phyloP scores from a whole-genome alignment of 345 rosid genomes.

The Corymbia maculata region DNA sequence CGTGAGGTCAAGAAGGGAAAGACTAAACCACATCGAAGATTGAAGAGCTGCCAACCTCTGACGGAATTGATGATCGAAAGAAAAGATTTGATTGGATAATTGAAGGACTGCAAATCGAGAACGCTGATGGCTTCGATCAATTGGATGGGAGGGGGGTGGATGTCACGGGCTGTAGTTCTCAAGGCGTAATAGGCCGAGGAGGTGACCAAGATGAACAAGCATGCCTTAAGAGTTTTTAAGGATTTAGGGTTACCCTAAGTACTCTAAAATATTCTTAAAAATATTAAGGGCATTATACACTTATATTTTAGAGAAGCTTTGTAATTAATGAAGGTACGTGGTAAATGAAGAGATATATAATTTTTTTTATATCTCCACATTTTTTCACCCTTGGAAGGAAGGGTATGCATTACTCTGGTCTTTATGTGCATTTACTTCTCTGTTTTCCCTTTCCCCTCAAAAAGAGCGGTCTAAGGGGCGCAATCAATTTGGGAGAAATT shows the following conservation, averaged over 20 bases:
- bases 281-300: too few relatives aligned
- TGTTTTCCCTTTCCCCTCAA: neutral
- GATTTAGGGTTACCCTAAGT: too few relatives aligned
- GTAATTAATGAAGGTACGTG: neutral
- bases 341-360: neutral
- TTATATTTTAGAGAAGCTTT: neutral
- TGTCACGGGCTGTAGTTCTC: fast-evolving
- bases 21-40: neutral
- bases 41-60: neutral
- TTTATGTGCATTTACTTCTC: neutral
- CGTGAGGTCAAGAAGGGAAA: neutral
- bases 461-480: neutral
- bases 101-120: neutral
- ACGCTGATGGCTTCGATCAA: too few relatives aligned
- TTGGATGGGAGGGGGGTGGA: neutral
- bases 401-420: neutral
- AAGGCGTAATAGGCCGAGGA: neutral
- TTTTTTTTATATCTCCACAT: neutral
- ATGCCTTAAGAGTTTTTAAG: neutral
- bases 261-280: too few relatives aligned
- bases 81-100: neutral
- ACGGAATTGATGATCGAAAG: too few relatives aligned
- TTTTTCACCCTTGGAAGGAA: neutral
- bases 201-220: neutral
- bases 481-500: neutral